Conservation (phyloP, 1,284 basidiomycete genomes). For the Microbotryum lychnidis-dioicae region DNA sequence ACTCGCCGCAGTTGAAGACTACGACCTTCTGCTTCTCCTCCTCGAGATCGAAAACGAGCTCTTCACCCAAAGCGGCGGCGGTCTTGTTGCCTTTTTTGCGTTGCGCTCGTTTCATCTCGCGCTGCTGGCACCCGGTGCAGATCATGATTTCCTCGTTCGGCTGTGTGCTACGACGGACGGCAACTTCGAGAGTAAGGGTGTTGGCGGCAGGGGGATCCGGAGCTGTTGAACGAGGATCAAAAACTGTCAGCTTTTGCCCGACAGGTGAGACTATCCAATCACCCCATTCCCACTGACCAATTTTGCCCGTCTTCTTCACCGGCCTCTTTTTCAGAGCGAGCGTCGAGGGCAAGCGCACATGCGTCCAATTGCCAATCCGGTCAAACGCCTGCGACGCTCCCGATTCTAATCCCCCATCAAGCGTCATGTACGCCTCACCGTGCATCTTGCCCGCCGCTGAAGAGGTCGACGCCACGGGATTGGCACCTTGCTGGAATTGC, state of each 20-base stretch:
- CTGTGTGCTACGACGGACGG: conserved; percentile 32
- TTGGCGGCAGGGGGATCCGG: conserved; percentile 13
- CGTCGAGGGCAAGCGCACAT: conserved; percentile 64
- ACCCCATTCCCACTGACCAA: conserved; percentile 29
- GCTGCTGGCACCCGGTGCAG: conserved; percentile 31
- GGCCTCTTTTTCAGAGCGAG: conserved; percentile 73
- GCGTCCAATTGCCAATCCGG: conserved; percentile 68
- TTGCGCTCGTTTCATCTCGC: conserved; percentile 57
- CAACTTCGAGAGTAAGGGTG: conserved; percentile 30
- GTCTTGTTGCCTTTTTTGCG: conserved; percentile 54
- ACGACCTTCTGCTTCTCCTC: conserved; percentile 59
- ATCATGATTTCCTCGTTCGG: conserved; percentile 26
- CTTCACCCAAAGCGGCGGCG: conserved; percentile 26
- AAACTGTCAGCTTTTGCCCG: conserved; percentile 1
- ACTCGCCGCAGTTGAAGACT: conserved; percentile 90
- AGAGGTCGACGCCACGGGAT: not conserved
- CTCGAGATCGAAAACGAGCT: conserved; percentile 31
- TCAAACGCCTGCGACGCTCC: conserved; percentile 18
- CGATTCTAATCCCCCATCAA: conserved; percentile 20
- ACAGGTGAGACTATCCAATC: not conserved
- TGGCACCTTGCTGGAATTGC: not conserved
- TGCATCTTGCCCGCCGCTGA: not conserved
- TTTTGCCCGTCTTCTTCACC: conserved; percentile 48
- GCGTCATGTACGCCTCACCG: conserved; percentile 5
- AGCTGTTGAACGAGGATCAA: conserved; percentile 3